These are phyloP conservation scores for Delonix regia DNA, from an alignment of 306 rosid species.

Conservation along the genomic window DNA sequence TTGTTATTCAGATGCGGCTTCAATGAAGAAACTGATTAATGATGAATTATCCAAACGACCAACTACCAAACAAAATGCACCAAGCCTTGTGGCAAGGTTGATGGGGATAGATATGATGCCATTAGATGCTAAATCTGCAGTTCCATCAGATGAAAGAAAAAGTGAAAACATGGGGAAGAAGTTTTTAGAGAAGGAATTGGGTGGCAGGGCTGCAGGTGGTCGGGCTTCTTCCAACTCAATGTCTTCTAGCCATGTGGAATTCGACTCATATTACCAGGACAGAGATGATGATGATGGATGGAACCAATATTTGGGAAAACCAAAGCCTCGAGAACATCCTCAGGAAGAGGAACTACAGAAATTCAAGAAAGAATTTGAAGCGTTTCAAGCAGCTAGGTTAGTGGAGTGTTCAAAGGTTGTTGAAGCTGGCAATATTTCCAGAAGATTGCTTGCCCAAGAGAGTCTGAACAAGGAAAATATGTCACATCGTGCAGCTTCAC, in stretches of 20 bases:
- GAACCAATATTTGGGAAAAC: conserved; percentile 57
- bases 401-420: conserved; percentile 75
- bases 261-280: conserved; percentile 49
- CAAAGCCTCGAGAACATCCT: conserved; percentile 83
- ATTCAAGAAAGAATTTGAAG: conserved; percentile 95
- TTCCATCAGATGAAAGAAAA: conserved; percentile 56
- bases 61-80: conserved; percentile 62
- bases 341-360: conserved; percentile 94
- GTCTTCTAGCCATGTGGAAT: conserved; percentile 57
- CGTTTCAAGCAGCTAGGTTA: conserved; percentile 85
- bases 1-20: conserved; percentile 57
- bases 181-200: conserved; percentile 56
- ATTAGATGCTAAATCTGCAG: conserved; percentile 51
- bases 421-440: conserved; percentile 51
- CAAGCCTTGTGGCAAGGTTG: conserved; percentile 94
- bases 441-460: conserved; percentile 53
- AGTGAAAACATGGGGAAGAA: conserved; percentile 49
- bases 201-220: conserved; percentile 53
- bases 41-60: conserved; percentile 74
- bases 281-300: conserved; percentile 58
- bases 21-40: conserved; percentile 86
- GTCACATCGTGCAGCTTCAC: conserved; percentile 41
- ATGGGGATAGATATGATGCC: conserved; percentile 91
- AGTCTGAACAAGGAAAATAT: conserved; percentile 55
- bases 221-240: conserved; percentile 54